Evolutionary conservation across 164 flowering plant species (phyloP), one percentile per base, ranked within the genome.

Genomic region (Vitis cinerea): DNA sequence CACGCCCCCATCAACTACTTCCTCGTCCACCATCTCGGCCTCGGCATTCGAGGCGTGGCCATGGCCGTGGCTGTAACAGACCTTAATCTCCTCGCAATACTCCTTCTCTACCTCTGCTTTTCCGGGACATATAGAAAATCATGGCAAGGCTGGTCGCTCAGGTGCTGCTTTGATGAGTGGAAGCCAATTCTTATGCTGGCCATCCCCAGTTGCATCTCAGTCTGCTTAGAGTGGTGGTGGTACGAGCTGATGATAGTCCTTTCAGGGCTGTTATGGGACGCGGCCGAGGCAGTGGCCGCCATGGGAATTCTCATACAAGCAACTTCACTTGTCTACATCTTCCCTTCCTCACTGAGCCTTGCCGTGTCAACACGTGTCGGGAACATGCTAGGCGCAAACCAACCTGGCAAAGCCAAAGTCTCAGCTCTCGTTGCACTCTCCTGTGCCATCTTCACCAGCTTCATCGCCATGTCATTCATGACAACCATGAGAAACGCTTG

Each of bases 161-260:
- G 68, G 4, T 75, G 80, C 64, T 75, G 80, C 64, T 64, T 77
- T 30, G 14, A 51, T 0, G 76, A 69, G 15, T 86, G 90, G 89
- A 67, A 55, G n/a, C 75, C 80, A 0, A 65, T 88, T 14, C 63
- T 88, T 5, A 8, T n/a, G 4, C 76, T 85, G 0, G 87, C 94
- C 0, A 65, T 84, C 10, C 91, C 91, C 0, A 89, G 90, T 30
- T 85, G 88, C 14, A 19, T 79, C 4, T 83, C 90, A 0, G 93
- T 91, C 1, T 91, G 97, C 81, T 71, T 91, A 17, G 94, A 89
- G 61, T 91, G 94, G 92, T 89, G 97, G 91, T 91, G 92, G 91
- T 91, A 87, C 15, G 93, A 90, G 70, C 62, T 90, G 15, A 87
- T 90, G 90, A 77, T 85, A 6, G 44, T 90, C 9, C 68, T 89